Percentiles rank a stretch among this genome's conserved stretches.
Evolutionary conservation across 805 yeast species (phyloP).

Genomic region (Torulaspora indica): DNA sequence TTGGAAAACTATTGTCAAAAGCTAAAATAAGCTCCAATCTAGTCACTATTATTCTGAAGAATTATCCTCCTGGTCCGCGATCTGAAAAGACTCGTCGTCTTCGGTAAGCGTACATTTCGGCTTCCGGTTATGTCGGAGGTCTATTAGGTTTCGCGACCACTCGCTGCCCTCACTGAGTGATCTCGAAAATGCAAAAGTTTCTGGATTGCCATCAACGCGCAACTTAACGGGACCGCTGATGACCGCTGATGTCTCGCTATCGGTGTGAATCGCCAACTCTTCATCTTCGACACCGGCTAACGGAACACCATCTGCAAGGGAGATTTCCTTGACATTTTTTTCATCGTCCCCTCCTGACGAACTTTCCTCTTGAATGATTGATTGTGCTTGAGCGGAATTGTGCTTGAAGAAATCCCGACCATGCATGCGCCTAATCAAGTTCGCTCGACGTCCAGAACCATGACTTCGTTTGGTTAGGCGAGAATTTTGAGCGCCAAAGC

Average conservation of each 20-base stretch:
- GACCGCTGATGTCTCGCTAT: conserved; percentile 11
- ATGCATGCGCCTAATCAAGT: conserved; percentile 20
- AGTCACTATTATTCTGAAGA: conserved; percentile 6
- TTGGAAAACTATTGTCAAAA: too few relatives aligned
- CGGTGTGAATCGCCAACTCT: conserved; percentile 13
- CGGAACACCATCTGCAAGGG: conserved; percentile 1
- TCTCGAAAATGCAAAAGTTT: conserved; percentile 5
- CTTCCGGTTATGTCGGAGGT: conserved; percentile 14
- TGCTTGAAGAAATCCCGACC: conserved; percentile 23
- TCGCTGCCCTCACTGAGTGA: conserved; percentile 22
- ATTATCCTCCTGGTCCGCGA: conserved; percentile 31
- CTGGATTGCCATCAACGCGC: not conserved
- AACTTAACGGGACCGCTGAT: conserved; percentile 6
- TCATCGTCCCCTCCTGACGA: conserved; percentile 25
- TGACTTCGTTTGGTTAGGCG: conserved; percentile 18
- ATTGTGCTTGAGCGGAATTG: conserved; percentile 23
- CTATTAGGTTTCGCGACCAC: conserved; percentile 19
- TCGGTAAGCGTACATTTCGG: conserved; percentile 15
- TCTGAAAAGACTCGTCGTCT: conserved; percentile 20
- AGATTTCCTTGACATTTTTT: conserved; percentile 4
- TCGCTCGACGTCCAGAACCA: conserved; percentile 15
- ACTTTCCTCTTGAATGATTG: conserved; percentile 34
- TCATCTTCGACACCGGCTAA: conserved; percentile 5
- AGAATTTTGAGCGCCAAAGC: conserved; percentile 21
- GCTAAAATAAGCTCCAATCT: too few relatives aligned